Conservation (phyloP, 1,284 basidiomycete species). For the Stygiomarasmius scandens region DNA sequence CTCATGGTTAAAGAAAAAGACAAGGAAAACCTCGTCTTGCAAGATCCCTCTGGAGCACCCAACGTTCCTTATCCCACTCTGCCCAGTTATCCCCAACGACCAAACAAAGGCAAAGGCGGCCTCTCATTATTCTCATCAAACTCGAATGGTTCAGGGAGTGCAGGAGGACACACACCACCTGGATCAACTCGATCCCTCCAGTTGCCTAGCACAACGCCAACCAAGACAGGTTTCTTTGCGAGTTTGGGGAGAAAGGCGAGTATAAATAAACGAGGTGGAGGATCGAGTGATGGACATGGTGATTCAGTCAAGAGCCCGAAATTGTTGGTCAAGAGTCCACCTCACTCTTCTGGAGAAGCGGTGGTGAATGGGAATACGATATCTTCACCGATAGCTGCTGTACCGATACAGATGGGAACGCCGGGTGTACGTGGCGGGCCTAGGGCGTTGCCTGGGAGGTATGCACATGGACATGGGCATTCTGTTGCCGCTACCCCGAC, state of each 20-base stretch:
- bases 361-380: conserved; percentile 30
- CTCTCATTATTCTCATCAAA: not conserved
- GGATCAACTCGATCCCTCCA: conserved; percentile 22
- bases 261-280: conserved; percentile 42
- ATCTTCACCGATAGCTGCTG: conserved; percentile 35
- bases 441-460: conserved; percentile 56
- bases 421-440: conserved; percentile 70
- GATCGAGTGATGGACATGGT: not conserved
- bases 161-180: conserved; percentile 24
- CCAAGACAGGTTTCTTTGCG: conserved; percentile 67
- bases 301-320: conserved; percentile 16
- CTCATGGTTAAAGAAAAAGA: conserved; percentile 49
- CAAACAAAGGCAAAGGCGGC: not conserved
- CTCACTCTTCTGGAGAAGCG: conserved; percentile 21
- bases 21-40: conserved; percentile 40
- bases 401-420: conserved; percentile 39
- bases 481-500: not conserved
- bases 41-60: conserved; percentile 57
- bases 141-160: conserved; percentile 19
- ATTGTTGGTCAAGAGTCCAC: conserved; percentile 17
- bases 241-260: conserved; percentile 75
- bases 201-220: conserved; percentile 31
- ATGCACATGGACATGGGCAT: no score
- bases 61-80: conserved; percentile 74
- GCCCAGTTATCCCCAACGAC: conserved; percentile 25